These are phyloP conservation scores for Camellia japonica DNA, from an alignment of 148 eudicot genomes.

Conservation along the genomic window DNA sequence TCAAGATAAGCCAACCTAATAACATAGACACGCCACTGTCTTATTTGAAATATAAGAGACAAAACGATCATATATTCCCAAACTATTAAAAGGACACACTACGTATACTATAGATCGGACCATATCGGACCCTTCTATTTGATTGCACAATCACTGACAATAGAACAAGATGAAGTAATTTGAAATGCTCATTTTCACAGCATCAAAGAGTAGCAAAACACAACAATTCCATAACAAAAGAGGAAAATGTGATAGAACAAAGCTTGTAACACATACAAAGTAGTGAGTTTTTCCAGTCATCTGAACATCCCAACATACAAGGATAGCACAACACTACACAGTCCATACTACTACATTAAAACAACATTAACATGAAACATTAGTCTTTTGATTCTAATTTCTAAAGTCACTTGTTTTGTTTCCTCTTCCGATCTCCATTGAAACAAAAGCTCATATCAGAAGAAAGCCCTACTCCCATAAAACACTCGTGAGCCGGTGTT, in stretches of 20 bases:
- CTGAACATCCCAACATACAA: conserved; percentile 31
- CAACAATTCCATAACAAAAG: conserved; percentile 15
- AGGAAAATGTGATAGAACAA: conserved; percentile 22
- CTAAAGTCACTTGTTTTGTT: conserved; percentile 48
- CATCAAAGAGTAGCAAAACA: conserved; percentile 5
- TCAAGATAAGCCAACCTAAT: too few relatives aligned
- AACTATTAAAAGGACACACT: too few relatives aligned
- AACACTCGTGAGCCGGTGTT: conserved; percentile 65
- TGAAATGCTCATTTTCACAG: neutral
- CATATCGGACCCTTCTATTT: neutral
- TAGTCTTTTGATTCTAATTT: conserved; percentile 48
- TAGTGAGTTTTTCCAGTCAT: conserved; percentile 24
- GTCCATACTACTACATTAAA: conserved; percentile 20
- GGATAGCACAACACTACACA: conserved; percentile 25
- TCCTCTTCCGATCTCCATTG: conserved; percentile 13
- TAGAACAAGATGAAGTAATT: neutral
- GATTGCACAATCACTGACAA: conserved; percentile 16
- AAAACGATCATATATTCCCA: too few relatives aligned
- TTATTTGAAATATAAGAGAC: too few relatives aligned
- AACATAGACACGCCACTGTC: too few relatives aligned
- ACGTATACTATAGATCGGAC: too few relatives aligned
- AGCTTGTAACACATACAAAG: conserved; percentile 26
- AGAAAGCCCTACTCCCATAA: conserved; percentile 93
- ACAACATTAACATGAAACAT: conserved; percentile 28
- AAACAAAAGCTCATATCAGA: conserved; percentile 38